Percentiles rank a stretch among this genome's conserved stretches.
Conservation (phyloP, 2,329 filamentous ascomycete genomes). For the Tolypocladium cylindrosporum region DNA sequence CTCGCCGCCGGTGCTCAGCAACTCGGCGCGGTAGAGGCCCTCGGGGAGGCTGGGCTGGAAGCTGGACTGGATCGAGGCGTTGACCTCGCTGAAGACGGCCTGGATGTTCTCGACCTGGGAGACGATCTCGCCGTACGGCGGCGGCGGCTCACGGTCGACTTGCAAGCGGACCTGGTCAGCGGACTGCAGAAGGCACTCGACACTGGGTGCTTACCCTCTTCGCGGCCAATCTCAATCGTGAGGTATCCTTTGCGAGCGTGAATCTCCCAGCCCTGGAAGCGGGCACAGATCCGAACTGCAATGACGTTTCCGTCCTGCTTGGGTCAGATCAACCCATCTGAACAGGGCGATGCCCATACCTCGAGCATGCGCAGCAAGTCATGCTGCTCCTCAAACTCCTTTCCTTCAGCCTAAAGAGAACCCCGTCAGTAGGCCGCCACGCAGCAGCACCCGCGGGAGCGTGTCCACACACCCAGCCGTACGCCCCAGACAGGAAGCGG, state of each 20-base stretch:
- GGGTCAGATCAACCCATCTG: background rate
- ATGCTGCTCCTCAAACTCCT: conserved; percentile 1
- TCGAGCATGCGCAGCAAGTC: conserved; percentile 2
- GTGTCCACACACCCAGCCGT: conserved; percentile 1
- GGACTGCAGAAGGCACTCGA: background rate
- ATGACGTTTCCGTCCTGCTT: conserved; percentile 4
- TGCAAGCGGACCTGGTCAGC: background rate
- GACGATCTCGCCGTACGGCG: background rate
- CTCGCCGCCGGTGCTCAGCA: background rate
- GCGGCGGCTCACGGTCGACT: conserved; percentile 1
- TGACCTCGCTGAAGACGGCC: background rate
- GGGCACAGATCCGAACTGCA: conserved; percentile 5
- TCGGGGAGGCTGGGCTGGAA: background rate
- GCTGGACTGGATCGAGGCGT: background rate
- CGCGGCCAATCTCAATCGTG: conserved; percentile 2
- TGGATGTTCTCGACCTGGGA: background rate
- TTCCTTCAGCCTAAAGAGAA: background rate
- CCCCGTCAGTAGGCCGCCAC: background rate
- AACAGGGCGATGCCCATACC: background rate
- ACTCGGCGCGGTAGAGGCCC: background rate
- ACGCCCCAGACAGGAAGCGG: background rate
- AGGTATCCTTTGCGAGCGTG: conserved; percentile 2
- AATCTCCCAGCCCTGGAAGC: conserved; percentile 2
- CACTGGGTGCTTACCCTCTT: background rate
- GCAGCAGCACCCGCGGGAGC: background rate